These are phyloP conservation scores for Phylloporus sp. DNA, from an alignment of 768 basidiomycete species.

Conservation along the genomic window DNA sequence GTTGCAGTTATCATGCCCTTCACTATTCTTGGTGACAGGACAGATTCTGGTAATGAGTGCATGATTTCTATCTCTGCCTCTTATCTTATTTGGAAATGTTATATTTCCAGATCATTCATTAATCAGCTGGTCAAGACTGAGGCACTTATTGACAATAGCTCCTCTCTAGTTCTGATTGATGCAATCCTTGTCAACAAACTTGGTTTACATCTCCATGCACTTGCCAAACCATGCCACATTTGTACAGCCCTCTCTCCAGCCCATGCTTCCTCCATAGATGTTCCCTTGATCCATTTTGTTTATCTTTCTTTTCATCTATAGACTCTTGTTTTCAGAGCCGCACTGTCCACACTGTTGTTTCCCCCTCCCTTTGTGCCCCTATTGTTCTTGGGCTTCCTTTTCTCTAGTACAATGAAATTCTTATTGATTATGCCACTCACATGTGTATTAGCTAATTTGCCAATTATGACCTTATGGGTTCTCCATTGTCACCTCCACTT, in stretches of 20 bases:
- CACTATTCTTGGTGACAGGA: neutral
- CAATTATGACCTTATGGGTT: no score
- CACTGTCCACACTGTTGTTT: constrained; percentile 20
- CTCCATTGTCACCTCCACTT: no score
- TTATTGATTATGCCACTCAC: constrained; percentile 34
- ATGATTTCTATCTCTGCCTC: neutral
- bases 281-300: no score
- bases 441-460: no score
- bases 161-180: constrained; percentile 32
- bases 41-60: constrained; percentile 1
- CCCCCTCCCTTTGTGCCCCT: constrained; percentile 20
- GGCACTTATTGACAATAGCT: constrained; percentile 28
- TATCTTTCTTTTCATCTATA: no score
- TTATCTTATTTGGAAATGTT: constrained; percentile 12
- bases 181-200: constrained; percentile 6
- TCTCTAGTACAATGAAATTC: constrained; percentile 31
- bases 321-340: neutral
- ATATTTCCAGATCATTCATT: neutral
- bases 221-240: no score
- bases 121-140: neutral
- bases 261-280: no score
- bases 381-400: constrained; percentile 35
- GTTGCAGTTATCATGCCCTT: constrained; percentile 1
- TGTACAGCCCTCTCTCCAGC: no score
- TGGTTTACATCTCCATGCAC: neutral